These are phyloP conservation scores for Schwanniomyces pseudopolymorphus DNA, from an alignment of 805 yeast species.

Conservation along the genomic window DNA sequence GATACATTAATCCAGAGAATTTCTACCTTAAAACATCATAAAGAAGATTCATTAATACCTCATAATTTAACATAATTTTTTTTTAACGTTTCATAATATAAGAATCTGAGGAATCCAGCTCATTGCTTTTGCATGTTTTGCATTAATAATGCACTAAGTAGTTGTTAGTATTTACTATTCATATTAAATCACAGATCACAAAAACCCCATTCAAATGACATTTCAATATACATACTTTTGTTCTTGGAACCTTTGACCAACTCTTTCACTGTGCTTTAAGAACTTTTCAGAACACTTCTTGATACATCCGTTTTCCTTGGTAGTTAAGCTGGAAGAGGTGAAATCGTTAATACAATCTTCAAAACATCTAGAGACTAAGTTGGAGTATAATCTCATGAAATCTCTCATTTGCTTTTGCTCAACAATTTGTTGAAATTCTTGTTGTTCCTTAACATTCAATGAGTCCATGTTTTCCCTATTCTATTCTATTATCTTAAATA, in stretches of 20 bases:
- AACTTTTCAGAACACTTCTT: constrained; percentile 95
- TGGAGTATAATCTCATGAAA: constrained; percentile 95
- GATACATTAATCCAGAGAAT: background rate
- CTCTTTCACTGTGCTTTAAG: constrained; percentile 96
- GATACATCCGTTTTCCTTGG: constrained; percentile 83
- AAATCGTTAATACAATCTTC: constrained; percentile 97
- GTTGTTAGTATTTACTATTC: constrained; percentile 31
- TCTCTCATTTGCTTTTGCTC: constrained; percentile 99
- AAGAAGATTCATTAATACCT: constrained; percentile 4
- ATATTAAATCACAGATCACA: too few relatives aligned
- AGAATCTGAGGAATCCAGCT: constrained; percentile 1
- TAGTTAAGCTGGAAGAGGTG: constrained; percentile 84
- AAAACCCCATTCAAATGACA: too few relatives aligned
- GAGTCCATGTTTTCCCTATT: constrained; percentile 71
- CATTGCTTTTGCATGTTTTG: constrained; percentile 53
- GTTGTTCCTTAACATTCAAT: constrained; percentile 92
- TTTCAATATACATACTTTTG: constrained; percentile 57
- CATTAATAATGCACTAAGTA: constrained; percentile 57
- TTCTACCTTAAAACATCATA: background rate
- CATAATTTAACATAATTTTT: background rate
- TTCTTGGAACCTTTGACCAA: constrained; percentile 98
- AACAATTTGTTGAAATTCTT: constrained; percentile 90
- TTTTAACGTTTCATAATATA: constrained; percentile 1
- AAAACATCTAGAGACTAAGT: constrained; percentile 95
- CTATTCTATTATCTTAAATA: background rate